A percentile compares a stretch with the other conserved stretches of the same genome.
Evolutionary conservation across 345 rosid species (phyloP).

Genomic region (Arabis hirsuta): DNA sequence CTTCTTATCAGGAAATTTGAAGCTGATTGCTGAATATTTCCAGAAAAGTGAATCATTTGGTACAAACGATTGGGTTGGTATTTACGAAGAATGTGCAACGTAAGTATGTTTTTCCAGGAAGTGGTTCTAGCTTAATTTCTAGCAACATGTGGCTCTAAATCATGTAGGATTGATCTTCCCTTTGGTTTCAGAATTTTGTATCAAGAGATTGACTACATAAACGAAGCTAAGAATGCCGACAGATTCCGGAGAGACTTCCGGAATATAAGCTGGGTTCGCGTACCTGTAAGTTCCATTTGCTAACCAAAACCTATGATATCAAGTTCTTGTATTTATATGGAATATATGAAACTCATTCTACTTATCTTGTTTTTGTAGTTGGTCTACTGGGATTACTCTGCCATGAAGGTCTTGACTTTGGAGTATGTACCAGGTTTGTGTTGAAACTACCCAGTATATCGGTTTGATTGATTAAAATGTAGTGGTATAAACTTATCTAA

Average conservation of each 20-base stretch:
- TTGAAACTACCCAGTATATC: constrained; percentile 35
- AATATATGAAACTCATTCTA: constrained; percentile 6
- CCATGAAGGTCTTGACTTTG: constrained; percentile 89
- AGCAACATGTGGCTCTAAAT: constrained; percentile 13
- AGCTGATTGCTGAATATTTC: constrained; percentile 89
- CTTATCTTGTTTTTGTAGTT: constrained; percentile 50
- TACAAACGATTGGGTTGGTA: constrained; percentile 85
- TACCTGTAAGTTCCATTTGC: constrained; percentile 70
- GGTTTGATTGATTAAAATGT: constrained; percentile 15
- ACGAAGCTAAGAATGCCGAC: constrained; percentile 96
- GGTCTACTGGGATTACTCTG: constrained; percentile 94
- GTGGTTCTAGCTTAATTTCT: constrained; percentile 11
- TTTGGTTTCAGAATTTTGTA: constrained; percentile 75
- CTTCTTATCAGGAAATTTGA: constrained; percentile 64
- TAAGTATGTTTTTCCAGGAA: constrained; percentile 48
- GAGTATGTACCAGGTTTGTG: constrained; percentile 92
- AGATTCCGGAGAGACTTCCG: constrained; percentile 88
- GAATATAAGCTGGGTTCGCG: constrained; percentile 90
- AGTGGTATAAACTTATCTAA: not conserved
- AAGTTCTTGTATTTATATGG: not conserved
- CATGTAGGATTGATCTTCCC: constrained; percentile 22
- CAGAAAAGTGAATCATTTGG: constrained; percentile 89
- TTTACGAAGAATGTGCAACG: constrained; percentile 88
- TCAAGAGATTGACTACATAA: constrained; percentile 92
- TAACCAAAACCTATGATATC: constrained; percentile 11